Percentiles rank a stretch among this genome's conserved stretches.
Conservation (phyloP, 768 basidiomycete species). For the Lactarius trivialis region DNA sequence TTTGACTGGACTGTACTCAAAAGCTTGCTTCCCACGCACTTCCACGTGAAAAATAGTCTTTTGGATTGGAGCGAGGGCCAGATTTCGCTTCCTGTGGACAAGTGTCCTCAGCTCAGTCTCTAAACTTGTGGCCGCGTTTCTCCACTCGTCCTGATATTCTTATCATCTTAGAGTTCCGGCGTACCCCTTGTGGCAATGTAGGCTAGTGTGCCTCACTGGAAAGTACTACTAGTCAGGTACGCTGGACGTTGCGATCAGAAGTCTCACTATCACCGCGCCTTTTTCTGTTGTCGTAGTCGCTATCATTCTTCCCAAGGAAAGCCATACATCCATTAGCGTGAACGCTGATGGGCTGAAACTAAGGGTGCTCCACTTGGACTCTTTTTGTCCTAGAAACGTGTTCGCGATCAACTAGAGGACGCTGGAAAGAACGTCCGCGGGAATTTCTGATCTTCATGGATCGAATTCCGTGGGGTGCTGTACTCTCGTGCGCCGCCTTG, state of each 20-base stretch:
- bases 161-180: not conserved
- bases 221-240: not conserved
- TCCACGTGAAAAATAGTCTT: slow-evolving; percentile 55
- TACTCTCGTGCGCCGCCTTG: not conserved
- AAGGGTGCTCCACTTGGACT: not conserved
- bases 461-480: not conserved
- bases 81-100: slow-evolving; percentile 50
- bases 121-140: slow-evolving; percentile 8
- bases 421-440: not conserved
- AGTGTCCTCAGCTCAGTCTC: slow-evolving; percentile 38
- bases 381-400: not conserved
- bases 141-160: not conserved
- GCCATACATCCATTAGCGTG: not conserved
- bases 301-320: not conserved
- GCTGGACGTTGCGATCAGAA: not conserved
- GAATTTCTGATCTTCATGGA: not conserved
- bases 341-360: not conserved
- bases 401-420: no score
- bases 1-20: not conserved
- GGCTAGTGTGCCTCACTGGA: not conserved
- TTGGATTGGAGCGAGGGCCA: slow-evolving; percentile 67
- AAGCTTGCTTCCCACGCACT: slow-evolving; percentile 46
- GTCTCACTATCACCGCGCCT: not conserved
- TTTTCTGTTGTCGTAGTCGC: not conserved
- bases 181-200: not conserved